phyloP scores from a whole-genome alignment of 495 filamentous ascomycete species.

The Aspergillus bridgeri region DNA sequence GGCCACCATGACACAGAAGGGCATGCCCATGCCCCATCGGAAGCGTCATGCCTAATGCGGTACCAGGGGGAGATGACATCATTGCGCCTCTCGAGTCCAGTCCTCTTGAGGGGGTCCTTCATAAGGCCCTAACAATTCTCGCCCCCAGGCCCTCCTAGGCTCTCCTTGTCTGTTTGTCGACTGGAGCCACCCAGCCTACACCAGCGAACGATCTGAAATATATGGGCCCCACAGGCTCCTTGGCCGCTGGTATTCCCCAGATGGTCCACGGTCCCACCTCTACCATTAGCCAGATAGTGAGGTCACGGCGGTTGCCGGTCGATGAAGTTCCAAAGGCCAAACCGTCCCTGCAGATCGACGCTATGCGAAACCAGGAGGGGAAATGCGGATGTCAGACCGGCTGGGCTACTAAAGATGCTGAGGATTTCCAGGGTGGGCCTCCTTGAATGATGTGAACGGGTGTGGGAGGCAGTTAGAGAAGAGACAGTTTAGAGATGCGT shows the following conservation, averaged over 20 bases:
- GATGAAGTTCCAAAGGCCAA: not conserved
- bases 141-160: not conserved
- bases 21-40: not conserved
- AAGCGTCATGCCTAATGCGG: not conserved
- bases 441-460: not conserved
- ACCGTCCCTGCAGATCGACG: slow-evolving; percentile 16
- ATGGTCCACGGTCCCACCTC: slow-evolving; percentile 16
- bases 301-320: slow-evolving; percentile 25
- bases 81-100: slow-evolving; percentile 8
- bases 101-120: not conserved
- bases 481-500: not conserved
- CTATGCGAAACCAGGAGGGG: not conserved
- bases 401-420: not conserved
- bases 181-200: not conserved
- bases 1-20: not conserved
- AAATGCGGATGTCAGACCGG: not conserved
- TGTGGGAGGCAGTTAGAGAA: not conserved
- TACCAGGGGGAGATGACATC: slow-evolving; percentile 13
- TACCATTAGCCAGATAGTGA: slow-evolving; percentile 22
- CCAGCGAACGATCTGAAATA: slow-evolving; percentile 24
- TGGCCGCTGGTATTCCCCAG: slow-evolving; percentile 19
- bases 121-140: not conserved
- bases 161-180: not conserved
- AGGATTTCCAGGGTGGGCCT: not conserved
- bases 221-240: slow-evolving; percentile 22